Evolutionary conservation across 73 alveolate genomes (phyloP).

Genomic region (Paramecium pentaurelia): DNA sequence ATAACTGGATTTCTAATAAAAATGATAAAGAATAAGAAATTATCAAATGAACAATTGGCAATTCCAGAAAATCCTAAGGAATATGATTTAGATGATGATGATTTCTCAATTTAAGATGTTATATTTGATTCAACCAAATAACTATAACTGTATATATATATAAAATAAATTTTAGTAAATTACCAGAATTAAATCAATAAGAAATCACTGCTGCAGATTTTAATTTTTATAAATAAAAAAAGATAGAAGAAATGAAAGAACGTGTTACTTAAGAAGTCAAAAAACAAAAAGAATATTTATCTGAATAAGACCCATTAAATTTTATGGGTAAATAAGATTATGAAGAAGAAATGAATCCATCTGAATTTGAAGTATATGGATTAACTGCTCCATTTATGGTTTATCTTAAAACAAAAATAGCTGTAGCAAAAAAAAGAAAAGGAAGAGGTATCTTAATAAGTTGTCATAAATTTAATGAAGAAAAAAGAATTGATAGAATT

Average conservation of each 20-base stretch:
- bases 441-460: slow-evolving; percentile 84
- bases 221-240: neutral
- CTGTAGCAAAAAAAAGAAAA: slow-evolving; percentile 67
- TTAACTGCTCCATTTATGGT: slow-evolving; percentile 69
- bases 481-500: slow-evolving; percentile 74
- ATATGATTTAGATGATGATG: slow-evolving; percentile 50
- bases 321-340: slow-evolving; percentile 39
- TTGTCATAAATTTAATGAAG: slow-evolving; percentile 77
- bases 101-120: slow-evolving; percentile 23
- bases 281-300: slow-evolving; percentile 32
- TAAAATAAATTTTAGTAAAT: neutral
- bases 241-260: slow-evolving; percentile 7
- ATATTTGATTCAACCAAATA: slow-evolving; percentile 6
- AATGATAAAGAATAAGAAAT: slow-evolving; percentile 62
- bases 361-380: slow-evolving; percentile 72
- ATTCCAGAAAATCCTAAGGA: slow-evolving; percentile 64
- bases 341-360: slow-evolving; percentile 51
- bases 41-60: slow-evolving; percentile 48
- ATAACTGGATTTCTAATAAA: slow-evolving; percentile 78
- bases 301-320: slow-evolving; percentile 51
- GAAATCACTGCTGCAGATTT: neutral
- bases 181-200: slow-evolving; percentile 45
- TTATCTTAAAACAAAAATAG: slow-evolving; percentile 60
- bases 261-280: neutral
- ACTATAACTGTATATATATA: neutral